phyloP scores from a whole-genome alignment of 176 grass and related monocot species.

The Cenchrus purpureus region DNA sequence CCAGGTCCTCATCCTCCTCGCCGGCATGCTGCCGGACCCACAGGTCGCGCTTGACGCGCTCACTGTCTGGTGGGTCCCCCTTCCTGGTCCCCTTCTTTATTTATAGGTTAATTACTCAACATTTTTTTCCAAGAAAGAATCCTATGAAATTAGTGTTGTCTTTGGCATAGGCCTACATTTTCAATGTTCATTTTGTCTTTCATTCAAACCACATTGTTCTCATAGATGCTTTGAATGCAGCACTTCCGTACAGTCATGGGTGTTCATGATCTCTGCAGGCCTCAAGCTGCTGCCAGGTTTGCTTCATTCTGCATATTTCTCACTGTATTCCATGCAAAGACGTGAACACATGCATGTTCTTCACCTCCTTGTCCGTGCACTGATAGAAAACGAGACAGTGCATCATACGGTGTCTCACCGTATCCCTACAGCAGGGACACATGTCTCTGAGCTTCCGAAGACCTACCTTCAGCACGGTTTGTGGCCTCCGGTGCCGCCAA shows the following conservation, averaged over 20 bases:
- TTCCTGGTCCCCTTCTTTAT: background rate
- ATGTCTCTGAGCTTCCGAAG: background rate
- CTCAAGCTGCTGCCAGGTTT: conserved; percentile 84
- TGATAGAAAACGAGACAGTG: background rate
- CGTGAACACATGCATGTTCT: too few relatives aligned
- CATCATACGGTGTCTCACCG: background rate
- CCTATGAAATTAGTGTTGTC: too few relatives aligned
- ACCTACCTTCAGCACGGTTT: background rate
- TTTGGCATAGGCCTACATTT: too few relatives aligned
- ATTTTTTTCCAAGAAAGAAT: too few relatives aligned
- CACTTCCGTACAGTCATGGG: conserved; percentile 68
- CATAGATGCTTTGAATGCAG: conserved; percentile 33
- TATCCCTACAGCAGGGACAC: background rate
- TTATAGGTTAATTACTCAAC: background rate
- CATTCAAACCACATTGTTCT: background rate
- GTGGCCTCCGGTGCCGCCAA: background rate
- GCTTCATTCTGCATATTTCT: background rate
- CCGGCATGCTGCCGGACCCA: conserved; percentile 76
- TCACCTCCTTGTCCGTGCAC: too few relatives aligned
- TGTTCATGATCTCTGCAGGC: conserved; percentile 81
- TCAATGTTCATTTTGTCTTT: background rate
- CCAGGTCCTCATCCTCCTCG: conserved; percentile 87
- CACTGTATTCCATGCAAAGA: background rate
- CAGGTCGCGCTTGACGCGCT: conserved; percentile 78
- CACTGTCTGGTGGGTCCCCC: conserved; percentile 62